Base-by-base conservation (phyloP, 2,329 filamentous ascomycete genomes). In the Pezicula rhizophila region DNA sequence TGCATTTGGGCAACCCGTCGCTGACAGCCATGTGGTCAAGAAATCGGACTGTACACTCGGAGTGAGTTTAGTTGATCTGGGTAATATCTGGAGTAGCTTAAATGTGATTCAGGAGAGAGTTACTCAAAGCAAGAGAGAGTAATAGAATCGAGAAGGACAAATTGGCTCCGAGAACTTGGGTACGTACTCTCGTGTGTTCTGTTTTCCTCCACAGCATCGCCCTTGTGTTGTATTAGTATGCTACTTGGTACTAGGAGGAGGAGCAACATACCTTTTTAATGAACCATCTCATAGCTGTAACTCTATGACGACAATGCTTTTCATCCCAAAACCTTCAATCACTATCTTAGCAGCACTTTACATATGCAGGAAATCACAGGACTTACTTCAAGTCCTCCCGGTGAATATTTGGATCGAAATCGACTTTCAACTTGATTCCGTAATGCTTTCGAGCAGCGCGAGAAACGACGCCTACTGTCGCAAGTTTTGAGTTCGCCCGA, bases 391-490 rank as follows among this genome's bases (percentile, higher is more conserved):
- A 43, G 17, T n/a, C 33, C 10, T 41, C 37, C 8, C 45, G 37
- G 39, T 55, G 53, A 10, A 20, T 46, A 4, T 11, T 34, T 4
- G 28, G 8, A 12, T 49, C 43, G 38, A 51, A 55, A 4, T 51
- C 15, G 5, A 35, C 31, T 2, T 28, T 12, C 12, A 53, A n/a
- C 23, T 68, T 63, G 12, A 63, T 66, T 5, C 71, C 72, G 47
- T 74, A 74, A 52, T 72, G 68, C 54, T 71, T 73, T 34, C 72
- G 66, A 8, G 69, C 70, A 48, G 61, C 64, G 46, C 71, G 65
- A 33, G 69, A 69, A 51, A 64, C 63, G 26, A 74, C 62, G 43
- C 61, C 64, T 43, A 74, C 67, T 0, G 68, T 65, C 1, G 62
- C 60, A 26, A 58, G 60, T 17, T 41, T 46, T 11, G 45, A 34